Conservation (phyloP, 2,329 filamentous ascomycete species). For the Mycocentrospora acerina region DNA sequence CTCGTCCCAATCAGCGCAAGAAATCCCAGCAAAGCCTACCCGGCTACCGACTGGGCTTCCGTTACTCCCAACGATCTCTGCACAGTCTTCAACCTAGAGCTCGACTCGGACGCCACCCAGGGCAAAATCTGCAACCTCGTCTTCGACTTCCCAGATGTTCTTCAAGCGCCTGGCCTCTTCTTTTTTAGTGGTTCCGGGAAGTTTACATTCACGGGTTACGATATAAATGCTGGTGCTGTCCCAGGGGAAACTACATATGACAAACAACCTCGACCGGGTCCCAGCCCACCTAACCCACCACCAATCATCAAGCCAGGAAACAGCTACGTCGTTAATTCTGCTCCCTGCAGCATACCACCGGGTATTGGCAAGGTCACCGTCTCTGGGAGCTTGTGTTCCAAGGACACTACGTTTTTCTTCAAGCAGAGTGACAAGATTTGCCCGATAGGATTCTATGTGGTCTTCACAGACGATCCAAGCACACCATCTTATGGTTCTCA, state of each 20-base stretch:
- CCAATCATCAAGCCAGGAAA: slow-evolving; percentile 22
- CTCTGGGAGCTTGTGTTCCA: slow-evolving; percentile 21
- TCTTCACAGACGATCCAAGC: slow-evolving; percentile 26
- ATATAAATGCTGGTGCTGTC: slow-evolving; percentile 20
- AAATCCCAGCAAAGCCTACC: slow-evolving; percentile 21
- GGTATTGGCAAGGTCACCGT: slow-evolving; percentile 21
- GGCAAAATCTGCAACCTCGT: slow-evolving; percentile 34
- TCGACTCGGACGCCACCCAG: slow-evolving; percentile 19
- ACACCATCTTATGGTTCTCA: too few relatives aligned
- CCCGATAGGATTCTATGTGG: slow-evolving; percentile 29
- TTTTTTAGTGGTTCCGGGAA: slow-evolving; percentile 17
- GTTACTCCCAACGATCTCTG: slow-evolving; percentile 31
- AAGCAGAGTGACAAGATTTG: slow-evolving; percentile 22
- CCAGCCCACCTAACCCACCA: slow-evolving; percentile 21
- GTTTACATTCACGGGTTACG: slow-evolving; percentile 29
- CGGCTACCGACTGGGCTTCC: slow-evolving; percentile 14
- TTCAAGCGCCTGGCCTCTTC: slow-evolving; percentile 17
- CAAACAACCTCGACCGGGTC: slow-evolving; percentile 21
- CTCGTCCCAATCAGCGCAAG: slow-evolving; percentile 24
- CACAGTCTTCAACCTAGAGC: slow-evolving; percentile 33
- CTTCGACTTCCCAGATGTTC: slow-evolving; percentile 27
- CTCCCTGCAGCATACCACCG: slow-evolving; percentile 22
- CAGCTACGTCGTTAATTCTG: slow-evolving; percentile 24
- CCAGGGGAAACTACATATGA: slow-evolving; percentile 22
- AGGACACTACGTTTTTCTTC: slow-evolving; percentile 23